Evolutionary conservation across 2,329 filamentous ascomycete species (phyloP).

Genomic region (Aspergillus ibericus): DNA sequence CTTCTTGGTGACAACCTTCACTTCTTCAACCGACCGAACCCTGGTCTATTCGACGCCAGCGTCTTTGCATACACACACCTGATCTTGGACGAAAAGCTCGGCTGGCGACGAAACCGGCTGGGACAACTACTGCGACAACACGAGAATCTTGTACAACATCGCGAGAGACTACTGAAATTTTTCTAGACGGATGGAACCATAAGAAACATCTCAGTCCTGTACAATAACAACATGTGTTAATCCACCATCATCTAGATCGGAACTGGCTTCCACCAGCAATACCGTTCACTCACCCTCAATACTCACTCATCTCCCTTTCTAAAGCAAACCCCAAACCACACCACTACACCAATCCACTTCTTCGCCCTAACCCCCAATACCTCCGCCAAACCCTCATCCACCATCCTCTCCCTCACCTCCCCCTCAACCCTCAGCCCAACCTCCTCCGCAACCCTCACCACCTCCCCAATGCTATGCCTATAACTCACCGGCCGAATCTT

Average conservation of each 20-base stretch:
- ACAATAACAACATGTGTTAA: constrained; percentile 13
- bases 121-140: constrained; percentile 57
- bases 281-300: background rate
- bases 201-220: constrained; percentile 8
- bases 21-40: constrained; percentile 60
- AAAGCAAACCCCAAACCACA: constrained; percentile 57
- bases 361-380: constrained; percentile 59
- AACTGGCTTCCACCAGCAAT: background rate
- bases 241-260: constrained; percentile 2
- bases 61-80: constrained; percentile 89
- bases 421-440: constrained; percentile 46
- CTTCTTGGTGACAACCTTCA: constrained; percentile 59
- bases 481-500: constrained; percentile 64
- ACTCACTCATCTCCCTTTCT: constrained; percentile 25
- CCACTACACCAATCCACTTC: constrained; percentile 62
- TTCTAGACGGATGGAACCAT: constrained; percentile 35
- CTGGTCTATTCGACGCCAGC: constrained; percentile 79
- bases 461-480: constrained; percentile 54
- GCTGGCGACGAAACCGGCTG: constrained; percentile 65
- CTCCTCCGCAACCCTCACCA: constrained; percentile 50
- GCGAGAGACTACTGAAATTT: constrained; percentile 58
- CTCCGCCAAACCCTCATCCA: constrained; percentile 58
- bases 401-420: constrained; percentile 44
- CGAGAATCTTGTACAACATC: constrained; percentile 65
- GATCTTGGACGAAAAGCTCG: constrained; percentile 64